Base-by-base conservation (phyloP, 306 rosid genomes). In the Oxytropis ochrocephala region DNA sequence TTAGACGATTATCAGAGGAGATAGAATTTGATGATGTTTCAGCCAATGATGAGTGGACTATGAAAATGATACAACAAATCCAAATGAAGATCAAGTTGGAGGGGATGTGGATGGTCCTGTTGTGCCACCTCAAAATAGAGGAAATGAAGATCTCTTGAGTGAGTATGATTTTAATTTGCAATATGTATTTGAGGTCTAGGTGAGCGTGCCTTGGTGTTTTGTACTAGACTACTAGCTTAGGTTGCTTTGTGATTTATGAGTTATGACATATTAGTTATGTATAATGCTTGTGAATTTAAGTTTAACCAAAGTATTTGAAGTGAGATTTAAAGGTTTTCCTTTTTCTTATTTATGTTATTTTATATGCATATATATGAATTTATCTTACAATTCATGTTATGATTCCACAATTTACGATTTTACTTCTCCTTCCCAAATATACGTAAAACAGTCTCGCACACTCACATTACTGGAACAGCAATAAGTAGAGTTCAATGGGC, bases 401-500 rank as follows among this genome's bases (percentile, higher is more conserved):
- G n/a, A n/a, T n/a, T n/a, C n/a, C n/a, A n/a, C n/a, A n/a, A n/a
- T n/a, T n/a, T n/a, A n/a, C n/a, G n/a, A n/a, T n/a, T n/a, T n/a
- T n/a, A n/a, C n/a, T n/a, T n/a, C n/a, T n/a, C n/a, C n/a, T n/a
- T n/a, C n/a, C n/a, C n/a, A n/a, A n/a, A n/a, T n/a, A n/a, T n/a
- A n/a, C n/a, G n/a, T 29, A 49, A 29, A 54, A 18, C 16, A 47
- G 21, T 56, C 29, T 13, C 30, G 5, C 55, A 48, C 72, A 52
- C 72, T 51, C 54, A 42, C 52, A 11, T 41, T 49, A 41, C 44
- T 49, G 32, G 43, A 51, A 72, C 64, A 64, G 21, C 75, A 29
- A 27, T 59, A 53, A 46, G 54, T 21, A 46, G 30, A 74, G 52
- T 30, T 48, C 53, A 12, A 33, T 32, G 21, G 49, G 64, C 44